Evolutionary conservation across 306 rosid species (phyloP), one percentile per base, ranked within the genome.

Genomic region (Vigna trinervia): DNA sequence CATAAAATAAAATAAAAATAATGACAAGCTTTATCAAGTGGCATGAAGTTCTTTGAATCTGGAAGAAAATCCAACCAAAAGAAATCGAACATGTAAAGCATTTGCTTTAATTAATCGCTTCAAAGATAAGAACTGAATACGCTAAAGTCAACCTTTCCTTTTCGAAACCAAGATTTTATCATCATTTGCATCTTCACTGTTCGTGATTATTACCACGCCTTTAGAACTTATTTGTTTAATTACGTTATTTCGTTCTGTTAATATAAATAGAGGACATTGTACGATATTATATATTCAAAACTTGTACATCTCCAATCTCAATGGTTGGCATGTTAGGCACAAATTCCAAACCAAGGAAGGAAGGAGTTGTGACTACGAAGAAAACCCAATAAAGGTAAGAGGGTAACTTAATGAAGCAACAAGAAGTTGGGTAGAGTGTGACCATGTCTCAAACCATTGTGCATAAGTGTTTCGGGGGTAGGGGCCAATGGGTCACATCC

Each of bases 261-360:
- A 30, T 38, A 38, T 9, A 38, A 38, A 64, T 39, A 38, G 8
- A 66, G 38, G 34, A 65, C 34, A n/a, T 39, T 39, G 74, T 30
- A 58, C 4, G 14, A 13, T 13, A 30, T 30, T 30, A 30, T 30
- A 30, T 30, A 30, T 60, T 7, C 3, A 43, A 43, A 3, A 60
- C 2, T 4, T 58, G 64, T 58, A 13, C 66, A 14, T 14, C 5
- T 38, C 28, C 59, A 72, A 72, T 23, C 11, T 11, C 0, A 64
- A 80, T 7, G 74, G 70, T 74, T 80, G 84, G 34, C 63, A 66
- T 46, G 71, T 57, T 69, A 58, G 64, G 54, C 71, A 74, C 47
- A 80, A 30, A 80, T 46, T 51, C 47, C 75, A 65, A 53, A 6
- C 54, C n/a, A 78, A 60, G 57, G 56, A 57, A 43, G 11, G 3